Base-by-base conservation (phyloP, 352 stramenopile species). In the Globisporangium megalacanthum region DNA sequence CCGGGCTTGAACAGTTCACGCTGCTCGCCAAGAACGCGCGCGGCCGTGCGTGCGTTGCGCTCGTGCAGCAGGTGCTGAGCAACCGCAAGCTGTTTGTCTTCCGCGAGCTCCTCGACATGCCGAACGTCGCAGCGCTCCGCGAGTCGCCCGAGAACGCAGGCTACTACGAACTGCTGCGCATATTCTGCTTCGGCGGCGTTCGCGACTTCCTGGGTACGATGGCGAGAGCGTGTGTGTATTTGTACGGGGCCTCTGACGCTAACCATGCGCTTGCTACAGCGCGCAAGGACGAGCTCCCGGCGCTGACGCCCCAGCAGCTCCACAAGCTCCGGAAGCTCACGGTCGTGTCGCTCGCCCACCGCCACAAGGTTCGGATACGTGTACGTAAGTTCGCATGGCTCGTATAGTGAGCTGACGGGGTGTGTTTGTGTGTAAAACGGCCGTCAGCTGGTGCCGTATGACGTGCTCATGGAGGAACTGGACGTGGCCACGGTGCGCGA, bases 41-140 rank as follows among this genome's bases (percentile, higher is more conserved):
- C 39, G 89, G 87, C 6, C 72, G 86, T 6, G 91, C 90, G n/a
- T 97, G 91, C 48, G 86, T 95, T 52, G 90, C 86, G 45, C 74
- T 97, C 44, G 94, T 97, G 59, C 91, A 97, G 71, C 90, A 97
- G 66, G 89, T 96, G 37, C 72, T 97, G 31, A 88, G 66, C 49
- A 94, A 96, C 70, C 94, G 93, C 68, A 96, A 96, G 65, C 73
- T 97, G 41, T 97, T 96, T 64, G 89, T 97, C 20, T 97, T 97
- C 63, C 86, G 91, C 20, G 90, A 97, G 75, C 75, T 97, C 49
- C 66, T 97, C 39, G 79, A 93, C 51, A 95, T 96, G 84, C 79
- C 83, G 44, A 97, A 95, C 65, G 83, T 97, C 54, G 76, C 94
- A 69, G 80, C 78, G 47, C 73, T 97, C 36, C 71, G 69, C 19